Conservation (phyloP, 139 green algal species). For the Picochlorum sp. region DNA sequence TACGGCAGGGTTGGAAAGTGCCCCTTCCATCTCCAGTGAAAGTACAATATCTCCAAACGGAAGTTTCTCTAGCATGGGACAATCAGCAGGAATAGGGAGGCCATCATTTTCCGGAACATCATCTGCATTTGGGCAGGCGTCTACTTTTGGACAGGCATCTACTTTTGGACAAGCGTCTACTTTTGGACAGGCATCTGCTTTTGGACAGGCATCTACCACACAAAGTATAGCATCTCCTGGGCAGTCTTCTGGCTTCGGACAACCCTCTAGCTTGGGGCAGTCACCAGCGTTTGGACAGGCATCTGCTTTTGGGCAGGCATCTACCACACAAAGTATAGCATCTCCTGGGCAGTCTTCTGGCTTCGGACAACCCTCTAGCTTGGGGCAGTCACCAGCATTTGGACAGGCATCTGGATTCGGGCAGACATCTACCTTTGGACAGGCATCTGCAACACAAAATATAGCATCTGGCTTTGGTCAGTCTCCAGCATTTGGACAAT, state of each 20-base stretch:
- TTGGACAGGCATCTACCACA: not conserved
- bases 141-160: too few relatives aligned
- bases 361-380: conserved; percentile 6
- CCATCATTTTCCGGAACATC: not conserved
- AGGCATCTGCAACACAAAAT: too few relatives aligned
- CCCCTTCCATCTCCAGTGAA: too few relatives aligned
- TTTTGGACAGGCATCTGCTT: too few relatives aligned
- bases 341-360: not conserved
- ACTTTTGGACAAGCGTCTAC: not conserved
- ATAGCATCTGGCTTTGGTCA: conserved; percentile 4
- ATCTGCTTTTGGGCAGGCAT: not conserved
- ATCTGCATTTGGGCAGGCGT: too few relatives aligned
- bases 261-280: conserved; percentile 10
- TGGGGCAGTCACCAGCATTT: conserved; percentile 10
- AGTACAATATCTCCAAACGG: not conserved
- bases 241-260: conserved; percentile 5
- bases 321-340: not conserved
- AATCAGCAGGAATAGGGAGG: conserved; percentile 10
- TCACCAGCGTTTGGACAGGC: not conserved
- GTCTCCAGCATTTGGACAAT: conserved; percentile 11
- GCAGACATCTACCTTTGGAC: too few relatives aligned
- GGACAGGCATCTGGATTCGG: not conserved
- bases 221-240: not conserved
- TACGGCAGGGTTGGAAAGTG: too few relatives aligned
- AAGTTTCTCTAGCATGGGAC: conserved; percentile 3